Base-by-base conservation (phyloP, 2,329 filamentous ascomycete species). In the Ustulina deusta region DNA sequence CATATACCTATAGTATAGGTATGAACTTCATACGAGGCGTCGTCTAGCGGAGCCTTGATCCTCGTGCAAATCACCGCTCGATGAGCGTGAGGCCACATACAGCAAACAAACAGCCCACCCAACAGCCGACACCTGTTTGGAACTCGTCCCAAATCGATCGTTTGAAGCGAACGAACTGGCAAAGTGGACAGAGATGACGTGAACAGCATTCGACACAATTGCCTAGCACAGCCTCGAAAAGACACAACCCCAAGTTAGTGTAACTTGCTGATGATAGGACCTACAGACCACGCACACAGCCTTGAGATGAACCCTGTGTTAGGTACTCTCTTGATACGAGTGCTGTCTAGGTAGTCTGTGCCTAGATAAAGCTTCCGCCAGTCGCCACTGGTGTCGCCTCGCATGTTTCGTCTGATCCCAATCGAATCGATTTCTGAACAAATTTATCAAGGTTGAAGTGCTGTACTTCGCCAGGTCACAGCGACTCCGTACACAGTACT, bases 161-260 rank as follows among this genome's bases (percentile, higher is more conserved):
- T 34, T n/a, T n/a, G 22, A 49, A 36, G 36, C 38, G n/a, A 36
- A 52, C 40, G 36, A 59, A 34, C 44, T 27, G 20, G 42, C 66
- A 40, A 56, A 68, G 62, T 59, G 66, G 62, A 61, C 68, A 61
- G 68, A 70, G 63, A 70, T 70, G 69, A 70, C 69, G 69, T 70
- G 69, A 70, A 68, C 20, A 63, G 65, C 65, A 63, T 63, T 38
- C 60, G 65, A 67, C 56, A 36, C 29, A 46, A 46, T 17, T 25
- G 49, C 27, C 25, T 49, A 34, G 51, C 42, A 61, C 42, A 65
- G 49, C 48, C 62, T 25, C 48, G 55, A 51, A 32, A 40, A 38
- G 38, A 25, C 20, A 44, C 17, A 55, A 29, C 22, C 36, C 36
- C 25, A 46, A 32, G 40, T 22, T 13, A 36, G 61, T n/a, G n/a